These are phyloP conservation scores for Salix suchowensis DNA, from an alignment of 345 rosid genomes.

Conservation along the genomic window DNA sequence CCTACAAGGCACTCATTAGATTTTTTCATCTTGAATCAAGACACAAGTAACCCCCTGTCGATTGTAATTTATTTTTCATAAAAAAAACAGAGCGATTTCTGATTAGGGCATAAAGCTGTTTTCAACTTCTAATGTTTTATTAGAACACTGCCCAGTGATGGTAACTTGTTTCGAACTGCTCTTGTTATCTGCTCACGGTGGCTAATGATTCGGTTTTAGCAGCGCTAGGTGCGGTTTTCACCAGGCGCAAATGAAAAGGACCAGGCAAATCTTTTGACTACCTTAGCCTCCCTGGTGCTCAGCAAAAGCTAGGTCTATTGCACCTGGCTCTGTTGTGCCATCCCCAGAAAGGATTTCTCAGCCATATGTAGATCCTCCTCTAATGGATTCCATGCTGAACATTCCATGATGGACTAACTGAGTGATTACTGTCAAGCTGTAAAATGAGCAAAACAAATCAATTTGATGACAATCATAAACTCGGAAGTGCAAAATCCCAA, in stretches of 20 bases:
- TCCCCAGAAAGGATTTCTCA: conserved; percentile 70
- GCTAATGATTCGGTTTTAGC: background rate
- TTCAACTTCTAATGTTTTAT: background rate
- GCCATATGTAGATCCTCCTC: conserved; percentile 76
- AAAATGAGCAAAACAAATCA: background rate
- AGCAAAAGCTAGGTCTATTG: conserved; percentile 60
- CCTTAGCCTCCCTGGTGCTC: conserved; percentile 75
- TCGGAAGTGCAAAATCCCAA: background rate
- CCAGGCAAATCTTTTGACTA: conserved; percentile 54
- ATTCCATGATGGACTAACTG: conserved; percentile 80
- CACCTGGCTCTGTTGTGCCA: conserved; percentile 69
- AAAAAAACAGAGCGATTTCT: background rate
- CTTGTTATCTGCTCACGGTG: background rate
- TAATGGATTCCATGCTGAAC: conserved; percentile 68
- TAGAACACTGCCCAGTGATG: background rate
- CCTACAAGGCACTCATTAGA: background rate
- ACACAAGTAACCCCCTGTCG: background rate
- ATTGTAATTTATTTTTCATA: background rate
- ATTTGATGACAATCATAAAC: background rate
- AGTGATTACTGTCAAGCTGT: conserved; percentile 73
- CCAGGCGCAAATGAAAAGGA: conserved; percentile 7
- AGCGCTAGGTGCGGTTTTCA: background rate
- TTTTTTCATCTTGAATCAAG: background rate
- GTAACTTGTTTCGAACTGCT: background rate
- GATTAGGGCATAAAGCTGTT: background rate